Evolutionary conservation across 495 filamentous ascomycete species (phyloP), one percentile per base, ranked within the genome.

Genomic region (Podospora australis): DNA sequence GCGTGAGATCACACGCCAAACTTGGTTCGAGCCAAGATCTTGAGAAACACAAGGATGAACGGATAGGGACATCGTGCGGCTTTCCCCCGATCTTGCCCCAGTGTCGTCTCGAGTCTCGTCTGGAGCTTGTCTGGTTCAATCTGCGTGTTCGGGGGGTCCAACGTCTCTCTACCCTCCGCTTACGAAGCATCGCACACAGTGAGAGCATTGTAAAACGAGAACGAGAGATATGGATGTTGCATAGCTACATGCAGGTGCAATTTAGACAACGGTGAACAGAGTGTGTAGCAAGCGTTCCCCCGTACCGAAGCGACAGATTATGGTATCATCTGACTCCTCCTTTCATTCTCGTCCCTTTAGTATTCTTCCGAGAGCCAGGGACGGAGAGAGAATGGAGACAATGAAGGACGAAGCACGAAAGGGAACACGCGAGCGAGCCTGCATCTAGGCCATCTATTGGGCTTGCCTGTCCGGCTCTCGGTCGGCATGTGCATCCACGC

Each of bases 381-480:
- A 43, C 20, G 6, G 22, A 25, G 21, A 7, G 14, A 16, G 39
- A 20, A n/a, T n/a, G n/a, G n/a, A n/a, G n/a, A n/a, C n/a, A n/a
- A n/a, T n/a, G n/a, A 21, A 43, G 9, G 40, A 23, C 6, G 14
- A 43, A 43, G 24, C 40, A 26, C 4, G 0, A 43, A 23, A 43
- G 40, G 40, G 40, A 43, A 43, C 40, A 43, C 40, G 40, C 40
- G 40, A 29, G 40, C 40, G 40, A 43, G 40, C 11, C n/a, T 43
- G 40, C 40, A 43, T 43, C 23, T 43, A n/a, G n/a, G 32, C 10
- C 23, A 28, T 43, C 23, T 43, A n/a, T n/a, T n/a, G n/a, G n/a
- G n/a, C n/a, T 16, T 23, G 38, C 23, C 22, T 10, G 21, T 28
- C 22, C 10, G 40, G 40, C 14, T 23, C 28, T 25, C 40, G 34